Percentiles rank a stretch among this genome's conserved stretches.
phyloP scores from a whole-genome alignment of 305 asterid species.

The Solanum hybrid region DNA sequence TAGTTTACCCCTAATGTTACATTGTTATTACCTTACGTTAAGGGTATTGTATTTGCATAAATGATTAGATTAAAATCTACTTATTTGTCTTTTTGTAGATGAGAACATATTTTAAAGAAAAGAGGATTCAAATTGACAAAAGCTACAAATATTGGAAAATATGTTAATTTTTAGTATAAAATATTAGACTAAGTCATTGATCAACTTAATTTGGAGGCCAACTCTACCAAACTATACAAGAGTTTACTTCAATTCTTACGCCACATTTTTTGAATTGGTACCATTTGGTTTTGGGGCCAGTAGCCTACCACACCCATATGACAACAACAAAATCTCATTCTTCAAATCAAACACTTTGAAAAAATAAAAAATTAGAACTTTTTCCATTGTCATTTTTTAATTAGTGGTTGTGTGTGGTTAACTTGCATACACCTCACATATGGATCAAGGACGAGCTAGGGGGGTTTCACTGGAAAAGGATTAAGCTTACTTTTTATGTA shows the following conservation, averaged over 20 bases:
- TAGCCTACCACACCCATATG: conserved; percentile 63
- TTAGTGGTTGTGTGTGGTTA: background rate
- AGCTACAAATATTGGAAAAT: background rate
- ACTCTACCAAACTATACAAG: conserved; percentile 52
- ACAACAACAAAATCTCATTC: conserved; percentile 9
- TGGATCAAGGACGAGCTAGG: background rate
- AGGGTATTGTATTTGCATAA: background rate
- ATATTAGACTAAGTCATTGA: background rate
- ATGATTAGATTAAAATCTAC: background rate
- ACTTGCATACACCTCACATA: background rate
- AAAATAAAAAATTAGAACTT: background rate
- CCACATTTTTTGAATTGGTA: conserved; percentile 13
- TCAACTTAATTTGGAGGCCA: conserved; percentile 61
- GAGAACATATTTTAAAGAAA: background rate
- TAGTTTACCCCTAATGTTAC: background rate
- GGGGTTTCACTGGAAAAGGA: background rate
- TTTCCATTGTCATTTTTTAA: background rate
- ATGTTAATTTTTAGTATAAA: background rate
- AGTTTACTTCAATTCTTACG: background rate
- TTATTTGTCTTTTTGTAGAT: background rate
- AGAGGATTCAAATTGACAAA: background rate
- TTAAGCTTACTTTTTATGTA: background rate
- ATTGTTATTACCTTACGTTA: background rate
- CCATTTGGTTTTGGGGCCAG: conserved; percentile 47
- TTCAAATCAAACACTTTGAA: background rate